Evolutionary conservation across 1,284 basidiomycete species (phyloP), one percentile per base, ranked within the genome.

Genomic region (Ceratobasidium theobromae): DNA sequence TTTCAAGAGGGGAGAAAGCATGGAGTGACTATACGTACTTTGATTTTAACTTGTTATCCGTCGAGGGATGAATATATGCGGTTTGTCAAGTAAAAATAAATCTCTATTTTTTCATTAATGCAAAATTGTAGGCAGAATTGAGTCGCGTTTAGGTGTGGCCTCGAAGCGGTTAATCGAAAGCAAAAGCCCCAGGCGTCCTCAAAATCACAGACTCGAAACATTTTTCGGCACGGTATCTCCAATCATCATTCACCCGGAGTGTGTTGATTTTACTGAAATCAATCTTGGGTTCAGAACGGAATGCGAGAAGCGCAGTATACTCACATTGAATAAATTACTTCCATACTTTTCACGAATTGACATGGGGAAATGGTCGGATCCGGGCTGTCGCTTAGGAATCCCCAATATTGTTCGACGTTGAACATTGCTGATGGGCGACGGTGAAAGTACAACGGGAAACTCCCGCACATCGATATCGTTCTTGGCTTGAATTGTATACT

Each of bases 361-460:
- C 46, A 62, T 25, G 58, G 46, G 9, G 33, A 9, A 3, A 40
- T 25, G 4, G 23, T 21, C 8, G 58, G 58, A 41, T 62, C 58
- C 14, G 58, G 46, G 23, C 23, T 51, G n/a, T 51, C 58, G 25
- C 58, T 62, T 18, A 51, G 45, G 33, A 51, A 62, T 5, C 58
- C 58, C 58, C 58, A 62, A 25, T 51, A 62, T 12, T 51, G 58
- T 30, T 62, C 46, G 14, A 28, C 14, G 14, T 62, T 62, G 46
- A 62, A 62, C 45, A 62, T 6, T n/a, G 58, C 49, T 18, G 58
- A 51, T 30, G 58, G 58, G 4, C 58, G 45, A 18, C 58, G 58
- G 18, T 62, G 58, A 21, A 62, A 62, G 25, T 51, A 62, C 18
- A 62, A 27, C 12, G 46, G 58, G 14, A 62, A 41, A 11, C 49